These are phyloP conservation scores for Silene uniflora DNA, from an alignment of 148 eudicot species.

Conservation along the genomic window DNA sequence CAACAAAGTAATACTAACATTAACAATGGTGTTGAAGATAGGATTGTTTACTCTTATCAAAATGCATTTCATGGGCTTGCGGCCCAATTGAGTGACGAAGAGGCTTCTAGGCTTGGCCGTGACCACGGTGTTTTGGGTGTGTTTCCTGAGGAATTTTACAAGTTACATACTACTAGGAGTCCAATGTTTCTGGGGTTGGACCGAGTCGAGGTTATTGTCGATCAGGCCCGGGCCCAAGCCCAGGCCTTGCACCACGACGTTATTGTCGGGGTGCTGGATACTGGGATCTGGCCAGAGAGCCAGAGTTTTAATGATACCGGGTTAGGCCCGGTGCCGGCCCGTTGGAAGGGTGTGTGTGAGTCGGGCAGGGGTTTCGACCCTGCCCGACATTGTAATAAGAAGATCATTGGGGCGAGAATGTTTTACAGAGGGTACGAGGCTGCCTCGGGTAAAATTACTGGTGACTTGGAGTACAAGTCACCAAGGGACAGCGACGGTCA, in stretches of 20 bases:
- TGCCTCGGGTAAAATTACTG: slow-evolving; percentile 64
- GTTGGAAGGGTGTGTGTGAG: slow-evolving; percentile 78
- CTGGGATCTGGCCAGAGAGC: slow-evolving; percentile 97
- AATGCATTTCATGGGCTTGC: slow-evolving; percentile 83
- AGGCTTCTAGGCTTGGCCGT: slow-evolving; percentile 35
- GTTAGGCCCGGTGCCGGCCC: slow-evolving; percentile 44
- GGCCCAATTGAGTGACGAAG: slow-evolving; percentile 51
- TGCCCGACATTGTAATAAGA: slow-evolving; percentile 54
- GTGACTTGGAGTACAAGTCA: slow-evolving; percentile 60
- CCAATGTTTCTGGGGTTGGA: slow-evolving; percentile 76
- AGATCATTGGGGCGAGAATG: slow-evolving; percentile 69
- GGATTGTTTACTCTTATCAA: slow-evolving; percentile 64
- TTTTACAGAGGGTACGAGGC: slow-evolving; percentile 84
- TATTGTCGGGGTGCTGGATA: slow-evolving; percentile 79
- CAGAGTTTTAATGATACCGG: slow-evolving; percentile 77
- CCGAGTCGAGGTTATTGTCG: slow-evolving; percentile 19
- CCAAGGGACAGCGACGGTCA: slow-evolving; percentile 90
- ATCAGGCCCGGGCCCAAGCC: slow-evolving; percentile 19
- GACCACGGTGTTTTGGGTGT: slow-evolving; percentile 47
- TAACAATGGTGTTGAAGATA: slow-evolving; percentile 19
- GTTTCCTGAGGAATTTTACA: slow-evolving; percentile 52
- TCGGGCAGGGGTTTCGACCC: slow-evolving; percentile 51
- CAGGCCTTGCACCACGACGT: slow-evolving; percentile 45
- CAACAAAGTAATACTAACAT: slow-evolving; percentile 5
- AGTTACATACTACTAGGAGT: slow-evolving; percentile 78